Evolutionary conservation across 805 yeast species (phyloP).

Genomic region (Metschnikowia lunata): DNA sequence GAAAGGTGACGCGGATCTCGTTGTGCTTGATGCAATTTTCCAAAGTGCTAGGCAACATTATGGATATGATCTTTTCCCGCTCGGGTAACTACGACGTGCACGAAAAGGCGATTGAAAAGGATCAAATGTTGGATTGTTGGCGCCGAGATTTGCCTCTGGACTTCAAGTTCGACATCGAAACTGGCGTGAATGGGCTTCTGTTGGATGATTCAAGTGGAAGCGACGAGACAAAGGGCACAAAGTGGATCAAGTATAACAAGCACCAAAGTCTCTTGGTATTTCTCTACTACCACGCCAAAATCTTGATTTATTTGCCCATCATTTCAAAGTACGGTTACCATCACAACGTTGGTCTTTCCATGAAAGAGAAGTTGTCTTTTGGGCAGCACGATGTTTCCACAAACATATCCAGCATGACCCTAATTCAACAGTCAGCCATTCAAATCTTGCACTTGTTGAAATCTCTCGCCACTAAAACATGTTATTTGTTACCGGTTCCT

Average conservation of each 20-base stretch:
- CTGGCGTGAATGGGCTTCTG: slow-evolving; percentile 55
- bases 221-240: not conserved
- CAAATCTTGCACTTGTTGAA: slow-evolving; percentile 54
- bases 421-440: slow-evolving; percentile 63
- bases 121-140: slow-evolving; percentile 77
- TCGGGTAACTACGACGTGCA: slow-evolving; percentile 32
- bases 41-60: slow-evolving; percentile 66
- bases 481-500: slow-evolving; percentile 58
- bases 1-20: slow-evolving; percentile 63
- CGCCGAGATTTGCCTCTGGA: slow-evolving; percentile 60
- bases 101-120: slow-evolving; percentile 34
- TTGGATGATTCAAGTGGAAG: slow-evolving; percentile 23
- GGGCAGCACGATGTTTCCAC: slow-evolving; percentile 32
- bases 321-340: slow-evolving; percentile 40
- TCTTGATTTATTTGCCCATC: slow-evolving; percentile 39
- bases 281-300: slow-evolving; percentile 40
- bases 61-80: slow-evolving; percentile 68
- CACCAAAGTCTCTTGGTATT: slow-evolving; percentile 51
- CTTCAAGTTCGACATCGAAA: slow-evolving; percentile 48
- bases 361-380: slow-evolving; percentile 32
- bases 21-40: slow-evolving; percentile 64
- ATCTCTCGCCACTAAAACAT: slow-evolving; percentile 33
- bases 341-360: slow-evolving; percentile 39
- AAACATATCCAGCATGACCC: slow-evolving; percentile 52
- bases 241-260: not conserved